Conservation (phyloP, 306 rosid genomes). For the Chamaecrista fasciculata region DNA sequence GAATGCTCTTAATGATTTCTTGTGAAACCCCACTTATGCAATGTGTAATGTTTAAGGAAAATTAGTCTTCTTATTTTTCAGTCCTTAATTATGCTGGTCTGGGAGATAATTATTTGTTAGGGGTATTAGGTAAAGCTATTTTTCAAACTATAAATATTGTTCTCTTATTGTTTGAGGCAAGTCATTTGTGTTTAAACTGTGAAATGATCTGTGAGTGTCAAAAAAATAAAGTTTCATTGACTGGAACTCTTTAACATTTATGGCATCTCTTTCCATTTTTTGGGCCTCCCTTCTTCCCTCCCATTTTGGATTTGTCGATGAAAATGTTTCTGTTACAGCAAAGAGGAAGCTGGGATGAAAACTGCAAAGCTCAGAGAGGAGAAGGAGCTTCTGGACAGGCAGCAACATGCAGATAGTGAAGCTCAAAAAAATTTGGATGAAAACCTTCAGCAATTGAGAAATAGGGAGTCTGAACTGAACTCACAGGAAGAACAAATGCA, state of each 20-base stretch:
- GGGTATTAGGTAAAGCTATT: not conserved
- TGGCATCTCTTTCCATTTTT: not conserved
- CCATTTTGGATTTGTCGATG: slow-evolving; percentile 19
- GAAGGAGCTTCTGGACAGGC: slow-evolving; percentile 88
- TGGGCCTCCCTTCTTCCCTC: not conserved
- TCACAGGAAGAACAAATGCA: slow-evolving; percentile 76
- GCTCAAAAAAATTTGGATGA: slow-evolving; percentile 92
- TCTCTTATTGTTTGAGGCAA: not conserved
- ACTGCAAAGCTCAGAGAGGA: slow-evolving; percentile 87
- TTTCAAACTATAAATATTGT: not conserved
- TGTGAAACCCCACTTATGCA: slow-evolving; percentile 3
- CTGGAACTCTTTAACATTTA: not conserved
- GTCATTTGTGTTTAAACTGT: slow-evolving; percentile 10
- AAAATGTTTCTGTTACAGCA: slow-evolving; percentile 51
- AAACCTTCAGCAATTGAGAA: slow-evolving; percentile 81
- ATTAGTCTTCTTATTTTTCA: not conserved
- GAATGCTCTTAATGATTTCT: slow-evolving; percentile 22
- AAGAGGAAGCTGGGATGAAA: slow-evolving; percentile 97
- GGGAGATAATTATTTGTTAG: not conserved
- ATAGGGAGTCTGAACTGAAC: slow-evolving; percentile 66
- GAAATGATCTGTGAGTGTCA: not conserved
- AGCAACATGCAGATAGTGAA: slow-evolving; percentile 92
- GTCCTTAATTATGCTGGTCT: not conserved
- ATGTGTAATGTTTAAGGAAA: not conserved
- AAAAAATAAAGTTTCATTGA: not conserved